These are phyloP conservation scores for Hippophae rhamnoides DNA, from an alignment of 306 rosid genomes.

Conservation along the genomic window DNA sequence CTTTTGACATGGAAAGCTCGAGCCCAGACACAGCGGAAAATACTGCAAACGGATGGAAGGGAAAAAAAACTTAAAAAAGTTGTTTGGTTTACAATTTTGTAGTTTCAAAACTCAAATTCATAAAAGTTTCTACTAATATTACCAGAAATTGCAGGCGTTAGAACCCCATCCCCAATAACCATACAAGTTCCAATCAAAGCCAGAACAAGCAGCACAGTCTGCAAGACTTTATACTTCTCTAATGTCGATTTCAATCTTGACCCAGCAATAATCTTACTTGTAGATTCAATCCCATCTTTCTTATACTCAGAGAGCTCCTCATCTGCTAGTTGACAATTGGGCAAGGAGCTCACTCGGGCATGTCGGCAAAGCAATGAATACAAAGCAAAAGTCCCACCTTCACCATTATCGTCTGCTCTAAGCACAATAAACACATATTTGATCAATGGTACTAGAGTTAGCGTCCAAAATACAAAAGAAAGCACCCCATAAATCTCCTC, in stretches of 20 bases:
- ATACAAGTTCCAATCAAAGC: constrained; percentile 93
- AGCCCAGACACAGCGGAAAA: constrained; percentile 90
- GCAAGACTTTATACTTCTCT: constrained; percentile 71
- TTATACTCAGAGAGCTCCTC: constrained; percentile 78
- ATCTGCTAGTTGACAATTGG: constrained; percentile 82
- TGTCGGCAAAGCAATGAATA: constrained; percentile 85
- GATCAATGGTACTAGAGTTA: constrained; percentile 66
- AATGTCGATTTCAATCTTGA: constrained; percentile 53
- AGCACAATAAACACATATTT: constrained; percentile 93
- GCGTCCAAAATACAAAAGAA: constrained; percentile 91
- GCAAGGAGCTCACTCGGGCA: constrained; percentile 73
- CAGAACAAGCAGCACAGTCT: constrained; percentile 67
- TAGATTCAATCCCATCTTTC: constrained; percentile 39
- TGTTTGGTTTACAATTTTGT: constrained; percentile 13
- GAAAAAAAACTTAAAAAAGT: constrained; percentile 18
- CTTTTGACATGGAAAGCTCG: constrained; percentile 80
- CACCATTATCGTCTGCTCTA: constrained; percentile 94
- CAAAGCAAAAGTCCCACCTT: constrained; percentile 94
- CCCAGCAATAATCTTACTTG: constrained; percentile 35
- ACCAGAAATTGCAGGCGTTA: constrained; percentile 97
- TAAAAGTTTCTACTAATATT: constrained; percentile 8
- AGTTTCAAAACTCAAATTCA: constrained; percentile 13
- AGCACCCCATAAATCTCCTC: constrained; percentile 90
- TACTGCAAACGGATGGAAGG: constrained; percentile 37
- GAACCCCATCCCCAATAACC: constrained; percentile 98